Percentiles rank a stretch among this genome's conserved stretches.
Evolutionary conservation across 192 early-diverging fungal genomes (phyloP).

Genomic region (Powellomyces hirtus): DNA sequence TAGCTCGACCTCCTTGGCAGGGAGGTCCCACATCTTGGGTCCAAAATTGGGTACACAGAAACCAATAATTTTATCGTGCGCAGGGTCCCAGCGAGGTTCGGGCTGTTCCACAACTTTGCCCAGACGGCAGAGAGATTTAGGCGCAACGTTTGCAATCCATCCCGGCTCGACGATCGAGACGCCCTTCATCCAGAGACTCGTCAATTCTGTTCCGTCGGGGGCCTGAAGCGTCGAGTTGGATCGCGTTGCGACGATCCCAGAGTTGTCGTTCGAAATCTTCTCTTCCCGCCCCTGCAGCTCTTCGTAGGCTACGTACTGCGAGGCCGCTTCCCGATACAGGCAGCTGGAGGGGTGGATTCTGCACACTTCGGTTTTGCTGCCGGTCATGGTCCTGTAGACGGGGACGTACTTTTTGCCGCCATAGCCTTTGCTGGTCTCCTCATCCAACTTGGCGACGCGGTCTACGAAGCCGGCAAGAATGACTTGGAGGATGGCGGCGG

Average conservation of each 20-base stretch:
- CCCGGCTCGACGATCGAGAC: slow-evolving; percentile 71
- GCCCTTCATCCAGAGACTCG: slow-evolving; percentile 66
- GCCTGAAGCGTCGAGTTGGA: slow-evolving; percentile 23
- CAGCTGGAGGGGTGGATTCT: slow-evolving; percentile 46
- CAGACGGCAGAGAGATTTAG: slow-evolving; percentile 65
- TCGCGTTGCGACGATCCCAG: slow-evolving; percentile 68
- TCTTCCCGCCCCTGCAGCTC: slow-evolving; percentile 52
- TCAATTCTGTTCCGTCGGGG: slow-evolving; percentile 52
- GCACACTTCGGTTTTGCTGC: slow-evolving; percentile 63
- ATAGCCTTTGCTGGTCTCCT: slow-evolving; percentile 15
- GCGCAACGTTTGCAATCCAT: slow-evolving; percentile 80
- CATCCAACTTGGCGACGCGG: slow-evolving; percentile 77
- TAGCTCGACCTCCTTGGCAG: slow-evolving; percentile 38
- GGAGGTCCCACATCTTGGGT: slow-evolving; percentile 55
- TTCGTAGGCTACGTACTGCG: slow-evolving; percentile 54
- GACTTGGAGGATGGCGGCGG: slow-evolving; percentile 79
- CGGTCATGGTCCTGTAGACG: slow-evolving; percentile 48
- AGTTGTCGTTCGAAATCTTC: slow-evolving; percentile 47
- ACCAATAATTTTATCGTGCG: slow-evolving; percentile 39
- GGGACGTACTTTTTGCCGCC: slow-evolving; percentile 38
- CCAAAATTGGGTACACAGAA: slow-evolving; percentile 47
- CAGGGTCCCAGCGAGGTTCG: slow-evolving; percentile 58
- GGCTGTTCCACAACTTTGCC: slow-evolving; percentile 78
- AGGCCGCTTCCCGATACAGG: slow-evolving; percentile 41
- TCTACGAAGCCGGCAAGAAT: slow-evolving; percentile 88